Conservation (phyloP, 306 rosid genomes). For the Pterocarpus macrocarpus region DNA sequence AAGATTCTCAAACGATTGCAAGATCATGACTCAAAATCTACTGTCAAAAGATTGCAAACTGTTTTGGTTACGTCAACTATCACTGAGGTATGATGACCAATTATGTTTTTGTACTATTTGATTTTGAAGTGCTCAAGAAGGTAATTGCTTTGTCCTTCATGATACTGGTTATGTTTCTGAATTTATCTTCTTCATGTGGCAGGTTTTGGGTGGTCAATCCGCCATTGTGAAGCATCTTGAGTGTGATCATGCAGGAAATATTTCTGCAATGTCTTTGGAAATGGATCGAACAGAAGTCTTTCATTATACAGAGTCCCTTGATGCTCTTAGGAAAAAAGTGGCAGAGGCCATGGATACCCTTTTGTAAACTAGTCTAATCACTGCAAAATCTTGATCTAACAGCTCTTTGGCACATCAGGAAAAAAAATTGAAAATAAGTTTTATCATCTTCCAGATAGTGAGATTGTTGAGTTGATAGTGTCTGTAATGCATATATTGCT, state of each 20-base stretch:
- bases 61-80: conserved; percentile 81
- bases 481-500: not conserved
- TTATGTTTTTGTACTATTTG: conserved; percentile 10
- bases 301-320: conserved; percentile 51
- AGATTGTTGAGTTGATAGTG: not conserved
- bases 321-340: conserved; percentile 51
- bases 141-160: conserved; percentile 7
- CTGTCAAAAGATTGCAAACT: conserved; percentile 76
- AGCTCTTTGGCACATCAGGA: not conserved
- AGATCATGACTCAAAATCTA: conserved; percentile 63
- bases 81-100: conserved; percentile 62
- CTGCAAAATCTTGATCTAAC: conserved; percentile 21
- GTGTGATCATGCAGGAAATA: conserved; percentile 51
- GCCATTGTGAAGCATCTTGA: conserved; percentile 49
- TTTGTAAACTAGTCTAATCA: conserved; percentile 27
- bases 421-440: not conserved
- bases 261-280: conserved; percentile 58
- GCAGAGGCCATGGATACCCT: conserved; percentile 52
- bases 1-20: conserved; percentile 70
- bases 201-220: conserved; percentile 58
- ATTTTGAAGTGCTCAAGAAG: conserved; percentile 8
- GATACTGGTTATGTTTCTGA: conserved; percentile 26
- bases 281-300: conserved; percentile 53
- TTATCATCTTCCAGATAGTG: conserved; percentile 9
- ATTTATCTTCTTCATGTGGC: conserved; percentile 40